phyloP scores from a whole-genome alignment of 768 basidiomycete species.

The Coprinopsis sp. region DNA sequence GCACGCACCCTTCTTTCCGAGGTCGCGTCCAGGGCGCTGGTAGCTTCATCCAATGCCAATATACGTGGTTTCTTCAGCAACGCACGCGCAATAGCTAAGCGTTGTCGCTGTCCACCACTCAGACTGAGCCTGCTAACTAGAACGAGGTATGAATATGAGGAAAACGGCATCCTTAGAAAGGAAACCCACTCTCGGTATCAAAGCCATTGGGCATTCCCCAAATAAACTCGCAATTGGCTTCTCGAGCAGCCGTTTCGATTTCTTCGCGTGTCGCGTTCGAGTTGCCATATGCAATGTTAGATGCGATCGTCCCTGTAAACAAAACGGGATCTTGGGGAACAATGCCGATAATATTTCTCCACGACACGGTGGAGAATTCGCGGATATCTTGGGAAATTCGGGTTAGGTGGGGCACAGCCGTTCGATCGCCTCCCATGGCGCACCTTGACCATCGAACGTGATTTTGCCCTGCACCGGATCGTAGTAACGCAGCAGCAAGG shows the following conservation, averaged over 20 bases:
- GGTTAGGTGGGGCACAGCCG: neutral
- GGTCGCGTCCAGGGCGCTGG: constrained; percentile 82
- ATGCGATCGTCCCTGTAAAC: constrained; percentile 90
- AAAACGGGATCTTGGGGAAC: constrained; percentile 93
- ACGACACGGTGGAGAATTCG: constrained; percentile 78
- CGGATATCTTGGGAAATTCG: constrained; percentile 62
- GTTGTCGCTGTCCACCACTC: constrained; percentile 78
- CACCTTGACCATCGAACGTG: constrained; percentile 83
- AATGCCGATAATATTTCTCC: constrained; percentile 87
- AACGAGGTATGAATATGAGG: constrained; percentile 1
- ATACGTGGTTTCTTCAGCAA: constrained; percentile 86
- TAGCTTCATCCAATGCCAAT: constrained; percentile 85
- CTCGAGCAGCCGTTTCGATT: constrained; percentile 81
- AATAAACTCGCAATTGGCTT: constrained; percentile 95
- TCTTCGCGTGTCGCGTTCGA: constrained; percentile 70
- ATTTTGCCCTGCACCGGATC: constrained; percentile 81
- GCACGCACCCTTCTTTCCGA: constrained; percentile 68
- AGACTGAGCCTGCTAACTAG: constrained; percentile 65
- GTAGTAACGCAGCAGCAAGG: constrained; percentile 83
- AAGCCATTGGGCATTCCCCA: constrained; percentile 94
- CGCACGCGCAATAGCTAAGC: constrained; percentile 81
- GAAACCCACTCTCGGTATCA: constrained; percentile 79
- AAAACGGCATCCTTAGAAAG: neutral
- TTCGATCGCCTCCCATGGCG: constrained; percentile 12
- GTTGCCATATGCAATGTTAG: constrained; percentile 90